These are phyloP conservation scores for Malus sieversii DNA, from an alignment of 306 rosid genomes.

Conservation along the genomic window DNA sequence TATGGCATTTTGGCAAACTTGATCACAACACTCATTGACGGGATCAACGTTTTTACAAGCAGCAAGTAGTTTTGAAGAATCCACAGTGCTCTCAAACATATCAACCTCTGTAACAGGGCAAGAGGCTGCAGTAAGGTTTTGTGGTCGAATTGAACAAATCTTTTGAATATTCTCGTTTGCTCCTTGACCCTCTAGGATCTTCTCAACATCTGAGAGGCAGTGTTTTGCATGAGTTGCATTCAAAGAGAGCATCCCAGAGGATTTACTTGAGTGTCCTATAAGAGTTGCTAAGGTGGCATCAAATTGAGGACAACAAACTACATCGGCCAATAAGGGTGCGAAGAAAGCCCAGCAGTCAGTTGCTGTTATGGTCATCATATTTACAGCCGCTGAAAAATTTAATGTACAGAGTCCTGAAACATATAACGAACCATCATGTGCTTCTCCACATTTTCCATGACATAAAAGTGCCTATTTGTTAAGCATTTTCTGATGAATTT, in stretches of 20 bases:
- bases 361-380: slow-evolving; percentile 42
- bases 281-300: slow-evolving; percentile 43
- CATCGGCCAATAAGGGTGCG: slow-evolving; percentile 64
- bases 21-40: slow-evolving; percentile 58
- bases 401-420: slow-evolving; percentile 47
- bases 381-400: slow-evolving; percentile 36
- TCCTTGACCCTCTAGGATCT: slow-evolving; percentile 51
- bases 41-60: slow-evolving; percentile 58
- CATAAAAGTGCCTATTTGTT: not conserved
- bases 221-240: slow-evolving; percentile 43
- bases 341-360: slow-evolving; percentile 58
- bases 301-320: slow-evolving; percentile 64
- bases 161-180: slow-evolving; percentile 36
- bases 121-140: slow-evolving; percentile 49
- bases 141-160: slow-evolving; percentile 40
- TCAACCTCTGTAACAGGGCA: slow-evolving; percentile 44
- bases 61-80: slow-evolving; percentile 44
- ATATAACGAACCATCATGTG: not conserved
- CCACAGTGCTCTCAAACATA: slow-evolving; percentile 47
- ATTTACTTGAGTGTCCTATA: slow-evolving; percentile 55
- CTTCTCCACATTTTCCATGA: not conserved
- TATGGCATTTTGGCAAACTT: slow-evolving; percentile 56
- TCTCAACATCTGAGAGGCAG: slow-evolving; percentile 59
- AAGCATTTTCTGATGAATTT: not conserved
- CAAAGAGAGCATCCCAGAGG: slow-evolving; percentile 48